phyloP scores from a whole-genome alignment of 192 early-diverging fungal species.

The Coemansia sp. region DNA sequence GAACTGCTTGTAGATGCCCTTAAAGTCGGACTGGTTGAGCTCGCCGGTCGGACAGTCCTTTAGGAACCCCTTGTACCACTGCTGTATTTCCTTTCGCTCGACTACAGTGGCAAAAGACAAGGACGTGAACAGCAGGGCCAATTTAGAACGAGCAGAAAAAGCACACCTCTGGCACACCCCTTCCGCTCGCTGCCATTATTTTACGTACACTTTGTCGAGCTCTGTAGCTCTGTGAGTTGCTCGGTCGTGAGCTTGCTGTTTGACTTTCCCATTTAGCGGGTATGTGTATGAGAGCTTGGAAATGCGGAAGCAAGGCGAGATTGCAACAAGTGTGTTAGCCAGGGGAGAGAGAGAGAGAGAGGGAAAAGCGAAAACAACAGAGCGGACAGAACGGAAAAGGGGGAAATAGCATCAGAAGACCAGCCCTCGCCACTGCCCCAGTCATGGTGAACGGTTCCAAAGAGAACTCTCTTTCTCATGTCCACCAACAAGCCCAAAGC shows the following conservation, averaged over 20 bases:
- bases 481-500: no score
- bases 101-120: slow-evolving; percentile 35
- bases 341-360: neutral
- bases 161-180: neutral
- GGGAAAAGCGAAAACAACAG: neutral
- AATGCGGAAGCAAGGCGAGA: neutral
- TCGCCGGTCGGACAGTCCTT: slow-evolving; percentile 87
- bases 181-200: neutral
- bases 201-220: slow-evolving; percentile 80
- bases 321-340: neutral
- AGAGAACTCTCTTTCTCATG: no score
- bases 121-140: neutral
- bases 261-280: slow-evolving; percentile 71
- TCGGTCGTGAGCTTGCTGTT: slow-evolving; percentile 79
- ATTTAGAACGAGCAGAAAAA: neutral
- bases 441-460: no score
- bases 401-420: neutral
- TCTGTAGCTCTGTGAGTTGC: slow-evolving; percentile 74
- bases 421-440: no score
- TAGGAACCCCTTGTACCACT: slow-evolving; percentile 95
- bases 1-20: slow-evolving; percentile 92
- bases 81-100: slow-evolving; percentile 91
- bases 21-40: slow-evolving; percentile 81
- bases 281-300: neutral
- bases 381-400: neutral